phyloP scores from a whole-genome alignment of 768 basidiomycete genomes.

The Lentinus tigrinus region DNA sequence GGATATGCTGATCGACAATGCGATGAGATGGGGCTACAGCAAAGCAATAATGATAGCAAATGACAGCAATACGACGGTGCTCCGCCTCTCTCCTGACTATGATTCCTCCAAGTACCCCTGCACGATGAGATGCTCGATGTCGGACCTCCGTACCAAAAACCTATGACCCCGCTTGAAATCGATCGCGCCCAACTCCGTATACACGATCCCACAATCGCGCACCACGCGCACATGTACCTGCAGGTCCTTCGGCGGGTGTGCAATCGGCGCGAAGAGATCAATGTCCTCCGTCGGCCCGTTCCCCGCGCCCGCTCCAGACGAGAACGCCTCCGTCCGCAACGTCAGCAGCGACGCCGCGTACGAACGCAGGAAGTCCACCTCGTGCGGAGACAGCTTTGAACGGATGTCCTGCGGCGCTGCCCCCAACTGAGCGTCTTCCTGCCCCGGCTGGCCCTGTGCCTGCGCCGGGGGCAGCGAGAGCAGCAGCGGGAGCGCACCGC shows the following conservation, averaged over 20 bases:
- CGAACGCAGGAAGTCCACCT: constrained; percentile 80
- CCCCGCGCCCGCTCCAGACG: constrained; percentile 8
- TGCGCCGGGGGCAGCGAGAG: constrained; percentile 48
- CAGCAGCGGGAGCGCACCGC: constrained; percentile 84
- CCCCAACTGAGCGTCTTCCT: neutral
- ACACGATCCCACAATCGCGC: constrained; percentile 86
- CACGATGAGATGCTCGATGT: constrained; percentile 92
- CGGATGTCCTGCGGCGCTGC: constrained; percentile 47
- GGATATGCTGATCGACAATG: neutral
- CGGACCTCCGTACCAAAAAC: constrained; percentile 83
- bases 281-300: constrained; percentile 70
- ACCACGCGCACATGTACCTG: constrained; percentile 87
- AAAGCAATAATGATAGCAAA: neutral
- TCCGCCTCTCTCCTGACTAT: constrained; percentile 24
- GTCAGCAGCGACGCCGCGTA: constrained; percentile 82
- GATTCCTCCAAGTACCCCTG: constrained; percentile 93
- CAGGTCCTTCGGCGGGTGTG: constrained; percentile 83
- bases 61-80: neutral
- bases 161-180: constrained; percentile 89
- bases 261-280: constrained; percentile 83
- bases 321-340: constrained; percentile 62
- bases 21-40: neutral
- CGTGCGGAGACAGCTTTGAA: constrained; percentile 72
- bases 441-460: neutral
- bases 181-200: constrained; percentile 88